Evolutionary conservation across 768 basidiomycete genomes (phyloP), one percentile per base, ranked within the genome.

Genomic region (Lentinula aciculospora): DNA sequence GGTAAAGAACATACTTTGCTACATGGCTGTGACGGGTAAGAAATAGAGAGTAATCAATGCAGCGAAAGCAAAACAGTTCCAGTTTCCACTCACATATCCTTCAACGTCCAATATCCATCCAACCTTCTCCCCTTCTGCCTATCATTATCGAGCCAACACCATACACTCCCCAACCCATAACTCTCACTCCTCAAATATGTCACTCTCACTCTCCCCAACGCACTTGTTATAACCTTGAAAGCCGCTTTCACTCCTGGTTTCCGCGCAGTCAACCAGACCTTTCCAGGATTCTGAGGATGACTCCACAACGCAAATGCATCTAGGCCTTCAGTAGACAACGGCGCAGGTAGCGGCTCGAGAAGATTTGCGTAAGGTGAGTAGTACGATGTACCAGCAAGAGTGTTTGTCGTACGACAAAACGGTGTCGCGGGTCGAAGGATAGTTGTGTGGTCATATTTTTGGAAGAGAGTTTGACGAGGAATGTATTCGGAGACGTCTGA

Each of bases 121-220:
- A 53, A 12, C 36, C 36, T 32, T 27, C 19, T 53, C 23, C 51
- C 51, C 4, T 25, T 34, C 4, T 32, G 12, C 12, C 51, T n/a
- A 23, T 53, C 27, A 27, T 53, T 36, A 39, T 53, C 51, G 15
- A 53, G 23, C 51, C 51, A 53, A 27, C 51, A 53, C n/a, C n/a
- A 36, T 15, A 36, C n/a, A n/a, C 34, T 53, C 17, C 51, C 51
- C 23, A 53, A 23, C 3, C 51, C 51, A 17, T 37, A 53, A 21
- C 32, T 53, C 51, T 39, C 36, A 40, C 51, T 53, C 21, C 51
- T 36, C 32, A 53, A 39, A 53, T 37, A 53, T 15, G 51, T 53
- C 21, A 53, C 23, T 12, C 51, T 36, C 34, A 53, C 36, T 19
- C 51, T 53, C n/a, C 51, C 51, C 17, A 37, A 23, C 32, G 51